Conservation (phyloP, 2,329 filamentous ascomycete genomes). For the Verticillium longisporum region DNA sequence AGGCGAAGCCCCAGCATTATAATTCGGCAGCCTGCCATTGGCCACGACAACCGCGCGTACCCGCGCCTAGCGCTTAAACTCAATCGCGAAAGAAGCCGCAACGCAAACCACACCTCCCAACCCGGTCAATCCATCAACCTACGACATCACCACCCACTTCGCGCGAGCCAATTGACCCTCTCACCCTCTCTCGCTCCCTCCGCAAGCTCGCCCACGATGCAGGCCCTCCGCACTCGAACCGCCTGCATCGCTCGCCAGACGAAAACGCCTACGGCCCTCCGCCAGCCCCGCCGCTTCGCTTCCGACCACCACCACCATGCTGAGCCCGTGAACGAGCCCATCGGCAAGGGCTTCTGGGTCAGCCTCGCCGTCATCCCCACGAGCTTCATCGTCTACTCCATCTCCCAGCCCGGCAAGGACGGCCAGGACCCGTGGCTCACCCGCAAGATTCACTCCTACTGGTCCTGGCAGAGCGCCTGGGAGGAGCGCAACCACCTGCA, state of each 20-base stretch:
- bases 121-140: neutral
- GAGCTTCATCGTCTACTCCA: constrained; percentile 37
- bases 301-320: constrained; percentile 42
- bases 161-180: constrained; percentile 9
- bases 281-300: constrained; percentile 42
- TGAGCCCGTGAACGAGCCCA: constrained; percentile 42
- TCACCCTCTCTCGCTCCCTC: neutral
- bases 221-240: constrained; percentile 27
- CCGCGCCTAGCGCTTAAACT: neutral
- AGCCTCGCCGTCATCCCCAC: constrained; percentile 37
- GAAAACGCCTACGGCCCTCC: constrained; percentile 19
- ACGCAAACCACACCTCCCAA: constrained; percentile 1
- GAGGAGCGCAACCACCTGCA: constrained; percentile 46
- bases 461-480: constrained; percentile 41
- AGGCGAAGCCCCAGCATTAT: constrained; percentile 9
- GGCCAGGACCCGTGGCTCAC: constrained; percentile 41
- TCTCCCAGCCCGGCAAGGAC: constrained; percentile 40
- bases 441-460: constrained; percentile 38
- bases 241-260: constrained; percentile 28
- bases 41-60: neutral
- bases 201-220: constrained; percentile 20
- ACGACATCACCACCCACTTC: neutral
- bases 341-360: constrained; percentile 48
- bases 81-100: neutral
- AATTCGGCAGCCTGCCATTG: constrained; percentile 12